Conservation (phyloP, 352 stramenopile species). For the Pythium pectinolyticum region DNA sequence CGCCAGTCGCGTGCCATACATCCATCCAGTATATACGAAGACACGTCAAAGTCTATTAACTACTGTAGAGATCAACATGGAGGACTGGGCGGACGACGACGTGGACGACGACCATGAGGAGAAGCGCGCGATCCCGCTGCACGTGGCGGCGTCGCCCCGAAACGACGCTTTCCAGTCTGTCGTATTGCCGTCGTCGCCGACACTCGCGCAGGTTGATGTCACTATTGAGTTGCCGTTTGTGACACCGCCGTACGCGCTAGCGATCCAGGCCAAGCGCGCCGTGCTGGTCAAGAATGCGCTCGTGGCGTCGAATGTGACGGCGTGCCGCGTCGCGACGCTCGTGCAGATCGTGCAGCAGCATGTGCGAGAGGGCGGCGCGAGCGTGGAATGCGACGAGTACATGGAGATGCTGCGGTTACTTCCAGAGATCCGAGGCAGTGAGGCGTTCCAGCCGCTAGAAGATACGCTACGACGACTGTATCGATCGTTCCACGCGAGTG, state of each 20-base stretch:
- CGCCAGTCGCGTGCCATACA: neutral
- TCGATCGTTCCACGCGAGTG: constrained; percentile 55
- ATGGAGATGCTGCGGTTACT: constrained; percentile 58
- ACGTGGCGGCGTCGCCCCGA: no score
- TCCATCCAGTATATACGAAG: no score
- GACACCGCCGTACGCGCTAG: constrained; percentile 44
- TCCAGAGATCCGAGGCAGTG: constrained; percentile 48
- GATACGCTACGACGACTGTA: constrained; percentile 68
- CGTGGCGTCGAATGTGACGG: constrained; percentile 58
- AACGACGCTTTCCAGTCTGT: no score
- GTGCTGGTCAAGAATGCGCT: constrained; percentile 68
- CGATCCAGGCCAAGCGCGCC: constrained; percentile 73
- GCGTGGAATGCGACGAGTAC: constrained; percentile 55
- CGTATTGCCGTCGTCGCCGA: constrained; percentile 66
- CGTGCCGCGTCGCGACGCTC: constrained; percentile 43
- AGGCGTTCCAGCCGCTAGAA: constrained; percentile 67
- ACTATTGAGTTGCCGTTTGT: constrained; percentile 61
- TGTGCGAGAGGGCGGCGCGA: constrained; percentile 15
- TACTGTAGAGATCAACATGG: neutral
- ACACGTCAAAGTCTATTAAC: no score
- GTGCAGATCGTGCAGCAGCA: constrained; percentile 38
- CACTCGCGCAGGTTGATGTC: constrained; percentile 40
- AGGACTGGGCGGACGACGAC: neutral
- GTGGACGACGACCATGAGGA: neutral
- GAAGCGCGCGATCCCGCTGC: neutral